Conservation (phyloP, 441 rosid genomes). For the Populus trichocarpa region DNA sequence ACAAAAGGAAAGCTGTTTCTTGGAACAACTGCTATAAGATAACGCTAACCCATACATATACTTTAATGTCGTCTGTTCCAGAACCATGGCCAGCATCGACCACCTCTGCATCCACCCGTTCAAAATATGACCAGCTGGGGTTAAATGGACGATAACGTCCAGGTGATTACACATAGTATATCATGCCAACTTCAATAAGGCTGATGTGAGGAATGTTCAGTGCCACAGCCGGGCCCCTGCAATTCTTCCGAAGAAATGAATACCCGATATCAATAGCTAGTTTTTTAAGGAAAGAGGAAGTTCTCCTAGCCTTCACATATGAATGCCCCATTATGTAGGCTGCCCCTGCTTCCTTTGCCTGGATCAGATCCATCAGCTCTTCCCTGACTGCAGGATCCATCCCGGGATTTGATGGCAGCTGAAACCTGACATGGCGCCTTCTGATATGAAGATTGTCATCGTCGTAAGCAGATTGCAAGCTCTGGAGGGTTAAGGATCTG, state of each 20-base stretch:
- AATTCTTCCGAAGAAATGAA: conserved; percentile 88
- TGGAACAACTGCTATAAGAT: not conserved
- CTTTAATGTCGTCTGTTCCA: not conserved
- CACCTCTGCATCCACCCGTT: not conserved
- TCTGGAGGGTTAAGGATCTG: conserved; percentile 64
- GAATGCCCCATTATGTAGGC: conserved; percentile 92
- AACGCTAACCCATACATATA: not conserved
- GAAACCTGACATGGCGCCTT: conserved; percentile 66
- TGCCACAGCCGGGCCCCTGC: conserved; percentile 89
- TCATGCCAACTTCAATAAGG: conserved; percentile 95
- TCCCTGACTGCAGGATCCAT: conserved; percentile 76
- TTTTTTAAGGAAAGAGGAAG: conserved; percentile 66
- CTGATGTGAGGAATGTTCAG: conserved; percentile 89
- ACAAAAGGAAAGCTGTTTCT: not conserved
- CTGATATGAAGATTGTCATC: conserved; percentile 55
- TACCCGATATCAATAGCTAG: conserved; percentile 67
- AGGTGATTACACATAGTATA: conserved; percentile 64
- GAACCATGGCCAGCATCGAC: no score
- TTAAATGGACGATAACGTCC: not conserved
- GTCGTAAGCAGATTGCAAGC: conserved; percentile 57
- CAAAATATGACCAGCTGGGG: not conserved
- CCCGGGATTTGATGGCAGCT: conserved; percentile 46
- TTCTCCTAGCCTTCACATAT: conserved; percentile 71
- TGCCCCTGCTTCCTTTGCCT: conserved; percentile 84
- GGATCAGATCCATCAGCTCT: conserved; percentile 69